These are phyloP conservation scores for Sporodiniella umbellata DNA, from an alignment of 371 early-diverging fungal genomes.

Conservation along the genomic window DNA sequence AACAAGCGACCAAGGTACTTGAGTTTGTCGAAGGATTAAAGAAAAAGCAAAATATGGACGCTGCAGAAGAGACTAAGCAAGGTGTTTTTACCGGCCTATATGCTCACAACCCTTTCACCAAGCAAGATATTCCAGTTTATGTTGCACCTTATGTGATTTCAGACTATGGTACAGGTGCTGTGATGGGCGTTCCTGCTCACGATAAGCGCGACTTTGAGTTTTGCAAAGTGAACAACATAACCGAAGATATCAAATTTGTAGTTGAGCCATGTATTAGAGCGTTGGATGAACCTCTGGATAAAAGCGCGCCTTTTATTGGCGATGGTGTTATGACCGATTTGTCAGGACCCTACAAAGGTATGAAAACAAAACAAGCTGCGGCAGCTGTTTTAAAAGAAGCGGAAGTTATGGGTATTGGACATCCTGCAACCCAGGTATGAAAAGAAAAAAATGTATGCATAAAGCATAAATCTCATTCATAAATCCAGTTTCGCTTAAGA, in stretches of 20 bases:
- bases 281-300: conserved; percentile 11
- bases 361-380: conserved; percentile 59
- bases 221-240: conserved; percentile 46
- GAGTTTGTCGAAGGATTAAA: conserved; percentile 51
- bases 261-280: conserved; percentile 45
- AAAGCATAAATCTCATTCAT: not conserved
- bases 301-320: conserved; percentile 41
- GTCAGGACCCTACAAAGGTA: conserved; percentile 54
- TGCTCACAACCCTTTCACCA: conserved; percentile 65
- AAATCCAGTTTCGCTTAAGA: conserved; percentile 75
- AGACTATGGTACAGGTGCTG: conserved; percentile 83
- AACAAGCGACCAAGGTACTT: conserved; percentile 46
- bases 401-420: conserved; percentile 44
- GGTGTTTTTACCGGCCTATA: conserved; percentile 68
- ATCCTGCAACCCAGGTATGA: conserved; percentile 47
- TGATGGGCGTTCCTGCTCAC: conserved; percentile 88
- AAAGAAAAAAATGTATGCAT: not conserved
- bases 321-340: conserved; percentile 56
- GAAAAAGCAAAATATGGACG: conserved; percentile 43
- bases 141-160: conserved; percentile 76
- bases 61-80: conserved; percentile 46
- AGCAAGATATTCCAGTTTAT: conserved; percentile 66
- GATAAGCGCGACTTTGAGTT: conserved; percentile 78
- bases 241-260: conserved; percentile 41
- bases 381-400: conserved; percentile 59